Conservation (phyloP, 768 basidiomycete species). For the Astraeus odoratus region DNA sequence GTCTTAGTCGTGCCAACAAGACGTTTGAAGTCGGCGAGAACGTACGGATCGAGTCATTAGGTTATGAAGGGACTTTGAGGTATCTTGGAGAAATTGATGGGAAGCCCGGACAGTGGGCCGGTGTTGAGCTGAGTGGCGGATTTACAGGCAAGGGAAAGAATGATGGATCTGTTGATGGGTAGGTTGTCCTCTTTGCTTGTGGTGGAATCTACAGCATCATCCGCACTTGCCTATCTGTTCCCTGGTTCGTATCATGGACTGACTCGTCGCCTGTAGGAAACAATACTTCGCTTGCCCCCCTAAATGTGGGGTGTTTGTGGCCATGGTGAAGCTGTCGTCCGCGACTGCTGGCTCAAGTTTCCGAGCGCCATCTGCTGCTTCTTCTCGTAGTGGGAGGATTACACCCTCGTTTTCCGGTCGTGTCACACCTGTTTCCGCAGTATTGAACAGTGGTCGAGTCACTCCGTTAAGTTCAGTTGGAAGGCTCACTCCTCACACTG, state of each 20-base stretch:
- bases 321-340: constrained; percentile 70
- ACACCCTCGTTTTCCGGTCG: constrained; percentile 41
- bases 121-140: constrained; percentile 82
- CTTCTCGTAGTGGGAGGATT: constrained; percentile 45
- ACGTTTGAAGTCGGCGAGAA: constrained; percentile 68
- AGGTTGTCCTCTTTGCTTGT: constrained; percentile 28
- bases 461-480: constrained; percentile 51
- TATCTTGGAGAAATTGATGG: constrained; percentile 85
- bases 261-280: constrained; percentile 38
- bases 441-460: constrained; percentile 38
- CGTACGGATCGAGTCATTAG: constrained; percentile 82
- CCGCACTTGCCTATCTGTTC: no score
- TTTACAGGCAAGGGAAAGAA: constrained; percentile 94
- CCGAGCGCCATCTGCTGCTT: constrained; percentile 77
- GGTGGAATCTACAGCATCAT: no score
- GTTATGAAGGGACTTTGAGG: constrained; percentile 76
- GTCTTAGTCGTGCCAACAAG: constrained; percentile 37
- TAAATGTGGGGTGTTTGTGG: constrained; percentile 88
- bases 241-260: neutral
- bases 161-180: constrained; percentile 86
- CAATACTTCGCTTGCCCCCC: constrained; percentile 83
- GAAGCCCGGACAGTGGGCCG: constrained; percentile 88
- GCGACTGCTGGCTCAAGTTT: constrained; percentile 57
- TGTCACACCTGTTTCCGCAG: constrained; percentile 34
- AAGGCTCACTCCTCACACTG: constrained; percentile 32